Conservation (phyloP, 148 eudicot genomes). For the Chenopodium formosanum region DNA sequence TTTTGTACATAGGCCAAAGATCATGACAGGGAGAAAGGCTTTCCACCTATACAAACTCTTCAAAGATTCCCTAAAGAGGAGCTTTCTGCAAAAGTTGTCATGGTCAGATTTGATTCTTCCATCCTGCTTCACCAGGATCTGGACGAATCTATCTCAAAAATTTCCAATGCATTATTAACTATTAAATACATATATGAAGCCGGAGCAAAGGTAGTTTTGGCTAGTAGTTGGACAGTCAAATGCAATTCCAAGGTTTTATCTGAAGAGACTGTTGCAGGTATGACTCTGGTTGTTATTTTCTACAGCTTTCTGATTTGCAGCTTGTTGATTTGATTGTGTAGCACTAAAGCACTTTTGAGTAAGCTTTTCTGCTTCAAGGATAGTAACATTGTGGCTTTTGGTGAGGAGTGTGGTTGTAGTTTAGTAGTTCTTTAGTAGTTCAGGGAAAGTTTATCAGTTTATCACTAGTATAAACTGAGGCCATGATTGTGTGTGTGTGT, state of each 20-base stretch:
- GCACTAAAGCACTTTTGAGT: not conserved
- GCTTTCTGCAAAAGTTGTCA: constrained; percentile 53
- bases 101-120: constrained; percentile 80
- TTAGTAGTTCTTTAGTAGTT: not conserved
- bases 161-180: constrained; percentile 45
- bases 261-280: constrained; percentile 62
- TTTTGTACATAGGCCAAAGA: constrained; percentile 34
- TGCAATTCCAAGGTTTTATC: constrained; percentile 35
- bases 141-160: constrained; percentile 29
- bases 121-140: constrained; percentile 39
- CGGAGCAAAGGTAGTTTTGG: constrained; percentile 61
- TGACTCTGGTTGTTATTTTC: not conserved
- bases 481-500: too few species aligned
- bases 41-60: constrained; percentile 75
- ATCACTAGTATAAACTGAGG: not conserved
- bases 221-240: constrained; percentile 57
- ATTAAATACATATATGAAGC: constrained; percentile 53
- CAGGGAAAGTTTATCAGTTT: not conserved
- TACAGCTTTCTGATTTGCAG: not conserved
- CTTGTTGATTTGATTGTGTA: not conserved
- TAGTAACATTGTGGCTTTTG: not conserved
- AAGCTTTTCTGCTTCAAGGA: not conserved
- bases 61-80: constrained; percentile 55
- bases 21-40: constrained; percentile 27
- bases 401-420: not conserved